Evolutionary conservation across 2,329 filamentous ascomycete species (phyloP).

Genomic region (Cercospora canescens): DNA sequence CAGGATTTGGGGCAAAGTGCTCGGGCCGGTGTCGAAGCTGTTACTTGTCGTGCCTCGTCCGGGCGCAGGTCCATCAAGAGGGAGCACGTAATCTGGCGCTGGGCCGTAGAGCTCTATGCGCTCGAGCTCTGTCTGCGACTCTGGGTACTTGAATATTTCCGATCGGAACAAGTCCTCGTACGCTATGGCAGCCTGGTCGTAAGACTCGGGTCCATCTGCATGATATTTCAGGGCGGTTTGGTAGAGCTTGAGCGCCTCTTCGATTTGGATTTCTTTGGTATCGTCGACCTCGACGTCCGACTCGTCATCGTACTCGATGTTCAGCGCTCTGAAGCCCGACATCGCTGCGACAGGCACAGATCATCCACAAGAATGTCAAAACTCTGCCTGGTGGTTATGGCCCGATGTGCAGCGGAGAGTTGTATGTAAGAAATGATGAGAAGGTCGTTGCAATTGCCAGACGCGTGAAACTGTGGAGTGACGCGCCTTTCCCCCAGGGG

Average conservation of each 20-base stretch:
- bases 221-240: slow-evolving; percentile 89
- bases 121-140: slow-evolving; percentile 81
- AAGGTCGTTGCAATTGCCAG: background rate
- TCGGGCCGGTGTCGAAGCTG: slow-evolving; percentile 71
- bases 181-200: slow-evolving; percentile 73
- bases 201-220: slow-evolving; percentile 76
- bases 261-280: slow-evolving; percentile 94
- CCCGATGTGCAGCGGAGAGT: background rate
- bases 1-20: slow-evolving; percentile 81
- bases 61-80: slow-evolving; percentile 33
- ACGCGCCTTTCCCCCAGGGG: background rate
- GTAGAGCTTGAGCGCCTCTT: slow-evolving; percentile 93
- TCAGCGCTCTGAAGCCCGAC: slow-evolving; percentile 79
- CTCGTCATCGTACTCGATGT: slow-evolving; percentile 90
- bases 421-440: background rate
- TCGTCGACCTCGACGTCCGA: slow-evolving; percentile 90
- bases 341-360: slow-evolving; percentile 32
- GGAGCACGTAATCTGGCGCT: slow-evolving; percentile 42
- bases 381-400: background rate
- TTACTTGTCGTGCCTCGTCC: slow-evolving; percentile 43
- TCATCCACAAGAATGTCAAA: background rate
- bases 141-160: slow-evolving; percentile 90
- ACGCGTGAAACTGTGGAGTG: background rate
- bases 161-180: slow-evolving; percentile 85
- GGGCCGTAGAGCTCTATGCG: slow-evolving; percentile 60